Evolutionary conservation across 2,329 filamentous ascomycete genomes (phyloP).

Genomic region (Pestalotiopsis sp.): DNA sequence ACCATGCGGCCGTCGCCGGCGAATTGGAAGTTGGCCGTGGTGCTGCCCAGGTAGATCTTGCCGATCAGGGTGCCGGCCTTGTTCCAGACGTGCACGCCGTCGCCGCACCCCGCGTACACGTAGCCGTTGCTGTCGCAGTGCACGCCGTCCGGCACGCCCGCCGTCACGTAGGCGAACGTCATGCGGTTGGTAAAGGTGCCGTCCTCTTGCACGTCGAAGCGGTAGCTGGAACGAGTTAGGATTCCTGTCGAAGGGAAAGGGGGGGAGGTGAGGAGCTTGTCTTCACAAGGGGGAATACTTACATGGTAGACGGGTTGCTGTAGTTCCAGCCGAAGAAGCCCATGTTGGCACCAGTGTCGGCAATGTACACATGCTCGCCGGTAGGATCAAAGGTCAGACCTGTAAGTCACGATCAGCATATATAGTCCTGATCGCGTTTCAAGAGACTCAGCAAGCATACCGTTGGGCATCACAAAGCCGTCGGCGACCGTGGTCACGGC

Average conservation of each 20-base stretch:
- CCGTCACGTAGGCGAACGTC: constrained; percentile 56
- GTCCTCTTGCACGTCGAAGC: constrained; percentile 43
- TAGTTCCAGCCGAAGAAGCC: constrained; percentile 42
- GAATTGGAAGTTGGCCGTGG: constrained; percentile 50
- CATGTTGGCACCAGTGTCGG: constrained; percentile 55
- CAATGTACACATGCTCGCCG: constrained; percentile 52
- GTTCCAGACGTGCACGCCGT: constrained; percentile 52
- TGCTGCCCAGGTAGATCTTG: constrained; percentile 55
- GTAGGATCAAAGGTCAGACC: constrained; percentile 57
- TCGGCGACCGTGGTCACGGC: constrained; percentile 58
- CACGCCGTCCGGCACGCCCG: constrained; percentile 61
- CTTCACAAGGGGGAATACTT: constrained; percentile 22
- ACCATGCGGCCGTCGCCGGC: constrained; percentile 41
- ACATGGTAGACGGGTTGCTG: constrained; percentile 47
- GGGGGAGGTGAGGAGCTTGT: neutral
- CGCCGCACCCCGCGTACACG: constrained; percentile 52
- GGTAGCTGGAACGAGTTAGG: constrained; percentile 37
- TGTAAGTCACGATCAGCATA: constrained; percentile 14
- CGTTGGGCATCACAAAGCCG: constrained; percentile 56
- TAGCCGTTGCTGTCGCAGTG: constrained; percentile 56
- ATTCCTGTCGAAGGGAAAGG: neutral
- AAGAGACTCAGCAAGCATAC: constrained; percentile 21
- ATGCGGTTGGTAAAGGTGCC: constrained; percentile 48
- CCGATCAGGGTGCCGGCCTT: constrained; percentile 48
- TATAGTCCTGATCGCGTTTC: too few relatives aligned